Evolutionary conservation across 805 yeast species (phyloP).

Genomic region (Sugiyamaella americana): DNA sequence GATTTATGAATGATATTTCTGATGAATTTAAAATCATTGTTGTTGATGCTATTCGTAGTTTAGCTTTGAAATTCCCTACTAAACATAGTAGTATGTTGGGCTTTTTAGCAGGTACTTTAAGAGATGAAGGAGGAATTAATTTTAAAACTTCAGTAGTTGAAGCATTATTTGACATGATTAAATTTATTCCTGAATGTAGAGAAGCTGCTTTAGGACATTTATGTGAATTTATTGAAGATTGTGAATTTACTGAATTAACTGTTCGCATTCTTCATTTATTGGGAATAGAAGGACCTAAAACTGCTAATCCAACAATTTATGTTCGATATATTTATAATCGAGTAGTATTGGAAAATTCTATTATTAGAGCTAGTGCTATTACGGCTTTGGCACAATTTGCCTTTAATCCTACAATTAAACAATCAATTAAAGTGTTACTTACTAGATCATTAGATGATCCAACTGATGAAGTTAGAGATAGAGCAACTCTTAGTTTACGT

Average conservation of each 20-base stretch:
- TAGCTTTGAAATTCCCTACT: constrained; percentile 88
- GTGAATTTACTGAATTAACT: constrained; percentile 89
- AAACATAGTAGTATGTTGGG: constrained; percentile 77
- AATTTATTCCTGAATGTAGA: constrained; percentile 76
- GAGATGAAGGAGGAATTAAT: constrained; percentile 84
- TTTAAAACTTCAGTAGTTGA: constrained; percentile 87
- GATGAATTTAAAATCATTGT: constrained; percentile 95
- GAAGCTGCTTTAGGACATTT: constrained; percentile 78
- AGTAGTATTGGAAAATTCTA: constrained; percentile 91
- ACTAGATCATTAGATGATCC: constrained; percentile 78
- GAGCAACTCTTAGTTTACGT: constrained; percentile 81
- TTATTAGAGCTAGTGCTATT: constrained; percentile 93
- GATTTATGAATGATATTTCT: constrained; percentile 85
- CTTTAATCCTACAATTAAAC: constrained; percentile 58
- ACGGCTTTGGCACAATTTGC: constrained; percentile 86
- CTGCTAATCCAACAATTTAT: constrained; percentile 79
- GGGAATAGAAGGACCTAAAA: constrained; percentile 91
- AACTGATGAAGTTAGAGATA: constrained; percentile 97
- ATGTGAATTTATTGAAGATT: constrained; percentile 97
- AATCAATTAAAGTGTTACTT: constrained; percentile 68
- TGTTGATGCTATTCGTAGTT: constrained; percentile 87
- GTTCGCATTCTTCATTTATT: constrained; percentile 88
- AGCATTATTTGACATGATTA: constrained; percentile 86
- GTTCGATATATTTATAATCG: constrained; percentile 96
- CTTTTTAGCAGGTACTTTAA: constrained; percentile 75